Base-by-base conservation (phyloP, 805 yeast genomes). In the Cyberlindnera samutprakarnensis region DNA sequence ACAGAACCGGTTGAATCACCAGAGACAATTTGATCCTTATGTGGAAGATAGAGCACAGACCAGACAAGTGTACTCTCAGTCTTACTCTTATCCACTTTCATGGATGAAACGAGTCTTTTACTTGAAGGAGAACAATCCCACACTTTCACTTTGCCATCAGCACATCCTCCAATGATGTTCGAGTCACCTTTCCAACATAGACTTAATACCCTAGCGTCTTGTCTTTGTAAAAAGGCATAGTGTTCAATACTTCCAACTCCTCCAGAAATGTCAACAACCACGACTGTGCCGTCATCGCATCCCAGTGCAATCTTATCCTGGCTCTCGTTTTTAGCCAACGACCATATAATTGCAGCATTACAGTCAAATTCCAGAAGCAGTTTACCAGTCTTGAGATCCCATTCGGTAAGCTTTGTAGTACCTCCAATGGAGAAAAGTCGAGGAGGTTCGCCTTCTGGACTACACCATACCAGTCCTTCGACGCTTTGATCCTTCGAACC, bases 1-100 rank as follows among this genome's bases (percentile, higher is more conserved):
- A 92, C 73, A 7, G 83, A 69, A 2, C 99, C 99, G 2, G 96
- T 90, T 6, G 96, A 87, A 60, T 92, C 99, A 33, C 97, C 98
- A 38, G 87, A 76, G n/a, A 85, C 94, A 37, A 92, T 70, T 54
- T 86, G 94, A 33, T 73, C 66, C 30, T 71, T 70, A 25, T 63
- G 53, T 5, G 80, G 75, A 37, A 88, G 60, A 20, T 77, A 76
- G 27, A 68, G 46, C 1, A 92, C 76, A 22, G 86, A 68, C 99
- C 99, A 92, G 7, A 92, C 92, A 39, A 92, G 64, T 4, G 97
- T 87, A 33, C 92, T 76, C 53, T 84, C 96, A 21, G 72, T 72
- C 49, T 79, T 78, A 15, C 90, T 72, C 55, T 84, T 86, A 57
- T 92, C 99, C 9, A 92, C 96, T 50, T 86, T 78, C 84, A 92